Percentiles rank a stretch among this genome's conserved stretches.
These are phyloP conservation scores for Pseudomonodictys pantanalensis DNA, from an alignment of 495 filamentous ascomycete genomes.

Conservation along the genomic window DNA sequence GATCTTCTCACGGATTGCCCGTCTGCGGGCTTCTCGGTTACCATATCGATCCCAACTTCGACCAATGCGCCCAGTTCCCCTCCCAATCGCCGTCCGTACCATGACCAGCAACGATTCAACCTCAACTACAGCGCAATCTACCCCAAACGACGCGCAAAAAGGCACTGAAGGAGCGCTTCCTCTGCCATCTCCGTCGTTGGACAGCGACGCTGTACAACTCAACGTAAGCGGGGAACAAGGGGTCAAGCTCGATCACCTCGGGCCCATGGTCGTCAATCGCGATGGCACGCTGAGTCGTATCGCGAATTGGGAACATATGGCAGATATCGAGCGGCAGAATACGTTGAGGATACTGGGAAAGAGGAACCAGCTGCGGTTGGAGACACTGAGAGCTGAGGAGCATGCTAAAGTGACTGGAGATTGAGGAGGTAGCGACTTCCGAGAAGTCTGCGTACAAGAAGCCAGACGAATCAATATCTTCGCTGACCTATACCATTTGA, in stretches of 20 bases:
- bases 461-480: neutral
- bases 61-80: too few species aligned
- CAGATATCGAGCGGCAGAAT: conserved; percentile 58
- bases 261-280: conserved; percentile 65
- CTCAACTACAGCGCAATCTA: too few species aligned
- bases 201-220: conserved; percentile 31
- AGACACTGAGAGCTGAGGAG: conserved; percentile 47
- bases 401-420: neutral
- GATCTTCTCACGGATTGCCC: too few species aligned
- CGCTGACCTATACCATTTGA: too few species aligned
- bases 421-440: neutral
- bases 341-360: conserved; percentile 61
- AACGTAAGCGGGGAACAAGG: conserved; percentile 50
- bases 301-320: conserved; percentile 66
- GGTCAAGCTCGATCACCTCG: conserved; percentile 57
- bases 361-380: conserved; percentile 61
- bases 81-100: too few species aligned
- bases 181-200: neutral
- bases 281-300: conserved; percentile 66
- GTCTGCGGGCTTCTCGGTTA: too few species aligned
- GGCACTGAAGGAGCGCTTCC: too few species aligned
- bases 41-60: too few species aligned
- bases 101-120: too few species aligned
- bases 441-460: neutral
- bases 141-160: too few species aligned